Evolutionary conservation across 106 monocot species (phyloP).

Genomic region (Acorus gramineus): DNA sequence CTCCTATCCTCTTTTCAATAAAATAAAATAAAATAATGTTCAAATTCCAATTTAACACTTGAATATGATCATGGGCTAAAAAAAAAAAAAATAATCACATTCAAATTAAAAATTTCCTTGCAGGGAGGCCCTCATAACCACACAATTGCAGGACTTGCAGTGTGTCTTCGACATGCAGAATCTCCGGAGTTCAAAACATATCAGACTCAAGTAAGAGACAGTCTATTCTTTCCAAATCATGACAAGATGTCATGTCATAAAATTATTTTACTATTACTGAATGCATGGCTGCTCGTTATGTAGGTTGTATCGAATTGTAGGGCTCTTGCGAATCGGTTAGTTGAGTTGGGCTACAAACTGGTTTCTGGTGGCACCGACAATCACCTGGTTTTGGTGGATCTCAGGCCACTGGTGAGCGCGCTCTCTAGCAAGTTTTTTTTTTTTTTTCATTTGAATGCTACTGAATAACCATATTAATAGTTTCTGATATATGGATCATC

Average conservation of each 20-base stretch:
- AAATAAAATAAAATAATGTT: no score
- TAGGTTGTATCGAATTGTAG: slow-evolving; percentile 26
- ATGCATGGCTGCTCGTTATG: not conserved
- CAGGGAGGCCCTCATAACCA: slow-evolving; percentile 33
- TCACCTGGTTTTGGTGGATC: slow-evolving; percentile 25
- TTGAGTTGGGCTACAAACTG: slow-evolving; percentile 21
- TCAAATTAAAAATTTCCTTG: not conserved
- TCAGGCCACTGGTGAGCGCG: slow-evolving; percentile 20
- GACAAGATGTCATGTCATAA: not conserved
- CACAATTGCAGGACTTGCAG: slow-evolving; percentile 26
- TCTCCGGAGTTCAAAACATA: slow-evolving; percentile 29
- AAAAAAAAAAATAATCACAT: no score
- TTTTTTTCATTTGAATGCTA: not conserved
- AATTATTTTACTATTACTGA: no score
- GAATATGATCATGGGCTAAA: no score
- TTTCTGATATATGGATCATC: no score
- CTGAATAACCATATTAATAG: no score
- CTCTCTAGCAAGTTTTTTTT: not conserved
- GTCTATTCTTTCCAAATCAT: not conserved
- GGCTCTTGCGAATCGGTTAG: slow-evolving; percentile 18
- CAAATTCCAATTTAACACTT: no score
- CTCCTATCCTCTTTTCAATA: no score
- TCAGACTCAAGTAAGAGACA: slow-evolving; percentile 15
- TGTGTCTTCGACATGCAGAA: slow-evolving; percentile 25
- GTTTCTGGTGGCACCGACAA: slow-evolving; percentile 33